These are phyloP conservation scores for Eucalyptus sp. DNA, from an alignment of 345 rosid species.

Conservation along the genomic window DNA sequence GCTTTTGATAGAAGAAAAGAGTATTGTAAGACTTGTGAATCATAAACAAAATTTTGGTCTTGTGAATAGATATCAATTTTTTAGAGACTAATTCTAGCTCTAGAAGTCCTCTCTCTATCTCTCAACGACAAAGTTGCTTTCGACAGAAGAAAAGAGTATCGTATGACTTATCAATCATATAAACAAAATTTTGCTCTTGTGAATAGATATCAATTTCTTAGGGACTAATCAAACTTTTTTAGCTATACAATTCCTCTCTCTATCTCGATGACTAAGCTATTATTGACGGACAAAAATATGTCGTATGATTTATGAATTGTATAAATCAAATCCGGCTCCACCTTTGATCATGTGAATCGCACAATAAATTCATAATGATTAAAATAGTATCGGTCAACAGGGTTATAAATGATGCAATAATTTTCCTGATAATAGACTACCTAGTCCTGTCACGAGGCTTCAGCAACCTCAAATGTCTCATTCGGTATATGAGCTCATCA, in stretches of 20 bases:
- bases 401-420: not conserved
- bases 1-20: not conserved
- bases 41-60: too few species aligned
- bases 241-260: not conserved
- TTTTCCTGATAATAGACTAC: not conserved
- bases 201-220: too few species aligned
- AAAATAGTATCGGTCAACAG: accelerated
- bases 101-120: too few species aligned
- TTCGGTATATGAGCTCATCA: not conserved
- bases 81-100: too few species aligned
- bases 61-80: too few species aligned
- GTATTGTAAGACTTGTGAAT: not conserved
- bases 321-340: not conserved
- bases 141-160: too few species aligned
- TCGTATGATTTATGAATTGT: not conserved
- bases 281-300: not conserved
- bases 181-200: too few species aligned
- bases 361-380: not conserved
- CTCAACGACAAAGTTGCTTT: too few species aligned
- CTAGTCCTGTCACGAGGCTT: not conserved
- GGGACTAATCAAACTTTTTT: too few species aligned
- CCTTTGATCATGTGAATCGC: not conserved
- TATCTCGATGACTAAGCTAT: too few species aligned
- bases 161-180: too few species aligned
- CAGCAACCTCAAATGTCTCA: not conserved